These are phyloP conservation scores for Panaeolus cyanescens DNA, from an alignment of 768 basidiomycete species.

Conservation along the genomic window DNA sequence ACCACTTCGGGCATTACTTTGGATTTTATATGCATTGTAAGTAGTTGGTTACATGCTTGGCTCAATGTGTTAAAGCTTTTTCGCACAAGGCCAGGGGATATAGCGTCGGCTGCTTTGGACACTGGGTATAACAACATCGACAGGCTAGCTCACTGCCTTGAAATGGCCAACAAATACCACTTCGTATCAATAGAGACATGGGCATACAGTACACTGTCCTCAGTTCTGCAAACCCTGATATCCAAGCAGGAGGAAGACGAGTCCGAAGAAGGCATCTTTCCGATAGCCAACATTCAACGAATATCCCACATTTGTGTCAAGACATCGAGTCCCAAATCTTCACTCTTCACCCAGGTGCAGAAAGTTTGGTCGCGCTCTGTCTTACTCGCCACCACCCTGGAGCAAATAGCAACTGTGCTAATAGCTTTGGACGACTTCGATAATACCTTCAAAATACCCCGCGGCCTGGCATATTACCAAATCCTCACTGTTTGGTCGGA, in stretches of 20 bases:
- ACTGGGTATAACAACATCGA: constrained; percentile 33
- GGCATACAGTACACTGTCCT: constrained; percentile 44
- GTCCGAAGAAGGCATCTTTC: constrained; percentile 6
- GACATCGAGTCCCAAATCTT: constrained; percentile 25
- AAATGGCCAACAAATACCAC: constrained; percentile 59
- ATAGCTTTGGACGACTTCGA: constrained; percentile 46
- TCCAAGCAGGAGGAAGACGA: constrained; percentile 3
- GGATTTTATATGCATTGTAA: constrained; percentile 55
- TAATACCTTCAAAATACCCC: constrained; percentile 43
- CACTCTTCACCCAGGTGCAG: constrained; percentile 44
- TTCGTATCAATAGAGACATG: constrained; percentile 52
- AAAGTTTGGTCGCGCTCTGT: constrained; percentile 47
- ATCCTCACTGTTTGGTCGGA: constrained; percentile 54
- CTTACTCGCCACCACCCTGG: constrained; percentile 44
- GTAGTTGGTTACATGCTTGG: constrained; percentile 23
- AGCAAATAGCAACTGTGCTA: constrained; percentile 43
- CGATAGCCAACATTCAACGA: constrained; percentile 42
- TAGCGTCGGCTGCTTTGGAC: not conserved
- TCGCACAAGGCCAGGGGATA: not conserved
- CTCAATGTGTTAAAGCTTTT: too few relatives aligned
- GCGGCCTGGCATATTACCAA: constrained; percentile 52
- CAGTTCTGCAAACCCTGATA: constrained; percentile 33
- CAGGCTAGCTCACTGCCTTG: constrained; percentile 47
- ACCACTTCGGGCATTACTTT: constrained; percentile 52
- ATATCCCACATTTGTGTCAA: constrained; percentile 51